phyloP scores from a whole-genome alignment of 495 filamentous ascomycete genomes.

The Talaromyces wortmannii region DNA sequence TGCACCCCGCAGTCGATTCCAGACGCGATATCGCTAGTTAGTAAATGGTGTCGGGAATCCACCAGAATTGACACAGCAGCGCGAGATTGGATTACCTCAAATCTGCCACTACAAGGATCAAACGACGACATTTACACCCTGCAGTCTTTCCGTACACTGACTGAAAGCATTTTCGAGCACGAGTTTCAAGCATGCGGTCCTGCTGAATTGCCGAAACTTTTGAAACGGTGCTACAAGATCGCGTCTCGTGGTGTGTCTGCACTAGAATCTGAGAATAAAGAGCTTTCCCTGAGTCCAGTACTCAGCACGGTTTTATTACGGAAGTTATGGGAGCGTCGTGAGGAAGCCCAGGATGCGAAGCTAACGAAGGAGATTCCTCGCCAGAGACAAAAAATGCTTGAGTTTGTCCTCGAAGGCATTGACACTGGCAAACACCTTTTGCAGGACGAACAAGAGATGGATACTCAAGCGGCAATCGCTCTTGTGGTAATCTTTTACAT shows the following conservation, averaged over 20 bases:
- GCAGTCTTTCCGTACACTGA: slow-evolving; percentile 33
- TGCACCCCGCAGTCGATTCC: not conserved
- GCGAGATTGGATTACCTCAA: slow-evolving; percentile 18
- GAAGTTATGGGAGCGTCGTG: slow-evolving; percentile 30
- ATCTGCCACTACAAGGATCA: slow-evolving; percentile 24
- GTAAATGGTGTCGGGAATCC: not conserved
- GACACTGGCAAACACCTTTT: slow-evolving; percentile 25
- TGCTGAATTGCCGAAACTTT: slow-evolving; percentile 21
- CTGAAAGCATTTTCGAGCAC: slow-evolving; percentile 17
- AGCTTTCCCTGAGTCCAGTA: not conserved
- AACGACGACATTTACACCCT: slow-evolving; percentile 34
- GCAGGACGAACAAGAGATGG: not conserved
- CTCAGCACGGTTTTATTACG: slow-evolving; percentile 23
- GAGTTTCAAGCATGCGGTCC: slow-evolving; percentile 2
- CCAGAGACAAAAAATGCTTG: slow-evolving; percentile 24
- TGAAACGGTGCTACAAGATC: slow-evolving; percentile 29
- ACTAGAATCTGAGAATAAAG: slow-evolving; percentile 12
- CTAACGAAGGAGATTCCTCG: not conserved
- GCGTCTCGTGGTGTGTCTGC: slow-evolving; percentile 24
- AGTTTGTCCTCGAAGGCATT: slow-evolving; percentile 27
- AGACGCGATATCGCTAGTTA: not conserved
- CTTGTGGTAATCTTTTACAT: slow-evolving; percentile 38
- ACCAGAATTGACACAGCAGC: not conserved
- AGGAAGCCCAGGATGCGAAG: slow-evolving; percentile 10
- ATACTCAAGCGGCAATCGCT: slow-evolving; percentile 21